A percentile compares a stretch with the other conserved stretches of the same genome.
Conservation (phyloP, 345 rosid genomes). For the Eucalyptus sideroxylon region DNA sequence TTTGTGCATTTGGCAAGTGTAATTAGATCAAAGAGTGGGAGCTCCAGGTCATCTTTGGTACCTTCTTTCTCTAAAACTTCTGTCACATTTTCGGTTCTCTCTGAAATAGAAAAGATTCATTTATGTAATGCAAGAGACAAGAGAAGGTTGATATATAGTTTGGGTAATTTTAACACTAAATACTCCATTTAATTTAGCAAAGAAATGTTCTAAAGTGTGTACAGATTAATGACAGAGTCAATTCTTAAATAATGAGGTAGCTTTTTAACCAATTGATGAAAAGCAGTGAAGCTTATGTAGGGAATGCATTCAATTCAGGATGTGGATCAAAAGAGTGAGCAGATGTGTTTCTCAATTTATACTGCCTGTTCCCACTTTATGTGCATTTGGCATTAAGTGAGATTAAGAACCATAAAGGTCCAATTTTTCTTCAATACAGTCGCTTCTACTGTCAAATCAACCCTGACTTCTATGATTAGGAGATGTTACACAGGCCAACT, state of each 20-base stretch:
- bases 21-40: not conserved
- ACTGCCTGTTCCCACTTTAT: not conserved
- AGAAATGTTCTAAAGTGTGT: not conserved
- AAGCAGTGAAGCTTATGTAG: not conserved
- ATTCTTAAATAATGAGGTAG: not conserved
- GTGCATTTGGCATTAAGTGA: not conserved
- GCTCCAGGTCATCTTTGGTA: not conserved
- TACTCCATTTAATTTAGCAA: not conserved
- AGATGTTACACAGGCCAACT: not conserved
- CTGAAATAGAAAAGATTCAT: not conserved
- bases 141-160: not conserved
- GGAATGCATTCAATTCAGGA: not conserved
- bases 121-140: not conserved
- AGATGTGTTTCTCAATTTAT: not conserved
- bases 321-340: not conserved
- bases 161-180: not conserved
- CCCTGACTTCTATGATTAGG: not conserved
- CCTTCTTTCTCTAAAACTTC: not conserved
- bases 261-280: not conserved
- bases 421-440: not conserved
- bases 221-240: not conserved
- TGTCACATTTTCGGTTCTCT: not conserved
- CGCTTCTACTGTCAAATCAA: not conserved
- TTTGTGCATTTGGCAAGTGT: conserved; percentile 1
- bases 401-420: not conserved